These are phyloP conservation scores for Globisporangium echinulatum DNA, from an alignment of 352 stramenopile species.

Conservation along the genomic window DNA sequence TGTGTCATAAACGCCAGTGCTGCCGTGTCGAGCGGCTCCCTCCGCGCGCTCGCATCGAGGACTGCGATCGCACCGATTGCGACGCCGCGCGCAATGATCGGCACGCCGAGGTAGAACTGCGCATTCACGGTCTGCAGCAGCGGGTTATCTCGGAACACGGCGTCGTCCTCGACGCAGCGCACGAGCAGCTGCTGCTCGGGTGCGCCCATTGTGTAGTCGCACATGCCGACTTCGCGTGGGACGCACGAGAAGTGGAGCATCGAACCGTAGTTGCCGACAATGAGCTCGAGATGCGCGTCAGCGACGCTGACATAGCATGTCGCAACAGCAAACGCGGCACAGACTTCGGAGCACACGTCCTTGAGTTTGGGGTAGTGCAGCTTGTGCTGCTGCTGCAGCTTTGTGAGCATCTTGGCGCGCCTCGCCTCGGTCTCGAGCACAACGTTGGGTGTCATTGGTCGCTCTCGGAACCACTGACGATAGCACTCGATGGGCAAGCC, in stretches of 20 bases:
- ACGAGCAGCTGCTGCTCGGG: constrained; percentile 12
- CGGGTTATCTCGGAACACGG: constrained; percentile 18
- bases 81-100: constrained; percentile 9
- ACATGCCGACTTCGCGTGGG: constrained; percentile 25
- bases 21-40: background rate
- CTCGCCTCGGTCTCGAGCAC: constrained; percentile 14
- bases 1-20: constrained; percentile 6
- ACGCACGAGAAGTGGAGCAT: constrained; percentile 24
- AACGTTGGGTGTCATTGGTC: background rate
- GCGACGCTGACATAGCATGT: constrained; percentile 18
- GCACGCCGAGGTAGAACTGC: constrained; percentile 17
- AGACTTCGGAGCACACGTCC: constrained; percentile 9
- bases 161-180: constrained; percentile 1
- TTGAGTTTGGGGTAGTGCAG: constrained; percentile 20
- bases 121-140: constrained; percentile 16
- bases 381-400: constrained; percentile 18
- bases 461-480: constrained; percentile 18
- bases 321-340: constrained; percentile 1
- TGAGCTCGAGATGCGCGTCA: constrained; percentile 16
- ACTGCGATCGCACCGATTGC: constrained; percentile 19
- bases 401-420: constrained; percentile 12
- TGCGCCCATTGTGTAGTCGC: constrained; percentile 16
- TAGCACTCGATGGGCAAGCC: constrained; percentile 15
- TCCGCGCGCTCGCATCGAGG: constrained; percentile 11
- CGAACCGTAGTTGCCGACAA: constrained; percentile 16